These are phyloP conservation scores for Alternaria burnsii DNA, from an alignment of 2,329 filamentous ascomycete species.

Conservation along the genomic window DNA sequence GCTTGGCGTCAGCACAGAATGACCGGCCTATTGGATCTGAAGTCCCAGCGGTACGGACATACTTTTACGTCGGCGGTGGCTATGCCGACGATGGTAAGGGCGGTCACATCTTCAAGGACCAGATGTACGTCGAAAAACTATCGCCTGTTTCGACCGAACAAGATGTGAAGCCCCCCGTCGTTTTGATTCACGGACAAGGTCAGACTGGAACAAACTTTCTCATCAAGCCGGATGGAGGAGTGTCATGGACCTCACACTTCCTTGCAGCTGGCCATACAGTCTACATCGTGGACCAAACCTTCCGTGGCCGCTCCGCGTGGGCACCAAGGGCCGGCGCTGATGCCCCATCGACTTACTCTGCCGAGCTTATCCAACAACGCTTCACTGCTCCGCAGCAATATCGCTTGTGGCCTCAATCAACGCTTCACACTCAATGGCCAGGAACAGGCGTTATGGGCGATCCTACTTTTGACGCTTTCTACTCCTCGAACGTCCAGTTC, in stretches of 20 bases:
- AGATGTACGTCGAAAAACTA: constrained; percentile 32
- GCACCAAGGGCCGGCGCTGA: constrained; percentile 7
- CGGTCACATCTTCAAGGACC: constrained; percentile 23
- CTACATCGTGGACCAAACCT: constrained; percentile 59
- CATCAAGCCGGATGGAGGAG: constrained; percentile 58
- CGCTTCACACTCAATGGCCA: constrained; percentile 56
- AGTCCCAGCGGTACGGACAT: constrained; percentile 16
- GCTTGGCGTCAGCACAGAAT: background rate
- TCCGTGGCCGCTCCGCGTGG: constrained; percentile 56
- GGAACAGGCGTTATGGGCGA: constrained; percentile 54
- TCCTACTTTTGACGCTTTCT: constrained; percentile 59
- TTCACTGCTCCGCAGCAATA: constrained; percentile 16
- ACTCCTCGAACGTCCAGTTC: constrained; percentile 54
- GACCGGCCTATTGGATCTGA: background rate
- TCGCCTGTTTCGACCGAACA: constrained; percentile 3
- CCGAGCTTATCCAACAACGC: constrained; percentile 4
- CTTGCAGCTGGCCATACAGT: constrained; percentile 56
- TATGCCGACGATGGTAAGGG: constrained; percentile 23
- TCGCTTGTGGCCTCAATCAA: constrained; percentile 52
- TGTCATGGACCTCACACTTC: constrained; percentile 61
- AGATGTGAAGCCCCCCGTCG: constrained; percentile 6
- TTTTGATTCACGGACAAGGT: constrained; percentile 25
- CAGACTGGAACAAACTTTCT: constrained; percentile 36
- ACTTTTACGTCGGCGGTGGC: constrained; percentile 31
- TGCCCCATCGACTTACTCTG: constrained; percentile 5